Percentiles rank a stretch among this genome's conserved stretches.
Evolutionary conservation across 306 rosid species (phyloP).

Genomic region (Ochetophila trinervis): DNA sequence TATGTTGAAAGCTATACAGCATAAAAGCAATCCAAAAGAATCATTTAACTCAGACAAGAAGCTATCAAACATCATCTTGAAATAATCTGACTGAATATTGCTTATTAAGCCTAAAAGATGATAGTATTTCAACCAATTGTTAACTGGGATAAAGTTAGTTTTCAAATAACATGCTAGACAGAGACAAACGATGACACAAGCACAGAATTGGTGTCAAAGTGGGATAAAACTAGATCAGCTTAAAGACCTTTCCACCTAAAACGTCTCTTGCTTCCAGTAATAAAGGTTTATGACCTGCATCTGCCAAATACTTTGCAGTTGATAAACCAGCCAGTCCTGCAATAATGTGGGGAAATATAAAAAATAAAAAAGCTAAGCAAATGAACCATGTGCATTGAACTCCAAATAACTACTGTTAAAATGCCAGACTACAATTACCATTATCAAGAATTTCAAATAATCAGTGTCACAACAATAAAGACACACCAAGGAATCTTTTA

Average conservation of each 20-base stretch:
- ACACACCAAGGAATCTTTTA: no score
- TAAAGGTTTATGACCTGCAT: constrained; percentile 94
- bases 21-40: no score
- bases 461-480: no score
- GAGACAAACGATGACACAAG: constrained; percentile 13
- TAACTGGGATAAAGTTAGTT: background rate
- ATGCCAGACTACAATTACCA: no score
- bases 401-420: no score
- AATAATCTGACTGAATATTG: background rate
- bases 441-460: no score
- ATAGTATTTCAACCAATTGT: background rate
- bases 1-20: no score
- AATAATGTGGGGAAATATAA: constrained; percentile 23
- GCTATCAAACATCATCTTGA: no score
- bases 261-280: constrained; percentile 93
- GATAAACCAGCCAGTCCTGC: constrained; percentile 95
- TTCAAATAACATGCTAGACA: background rate
- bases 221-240: constrained; percentile 29
- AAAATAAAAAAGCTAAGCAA: constrained; percentile 15
- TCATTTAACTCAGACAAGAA: no score
- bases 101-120: background rate
- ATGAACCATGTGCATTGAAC: background rate
- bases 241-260: constrained; percentile 93
- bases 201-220: constrained; percentile 18
- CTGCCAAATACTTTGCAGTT: constrained; percentile 95